Evolutionary conservation across 2,329 filamentous ascomycete genomes (phyloP), one percentile per base, ranked within the genome.

Genomic region (Didymella keratinophila): DNA sequence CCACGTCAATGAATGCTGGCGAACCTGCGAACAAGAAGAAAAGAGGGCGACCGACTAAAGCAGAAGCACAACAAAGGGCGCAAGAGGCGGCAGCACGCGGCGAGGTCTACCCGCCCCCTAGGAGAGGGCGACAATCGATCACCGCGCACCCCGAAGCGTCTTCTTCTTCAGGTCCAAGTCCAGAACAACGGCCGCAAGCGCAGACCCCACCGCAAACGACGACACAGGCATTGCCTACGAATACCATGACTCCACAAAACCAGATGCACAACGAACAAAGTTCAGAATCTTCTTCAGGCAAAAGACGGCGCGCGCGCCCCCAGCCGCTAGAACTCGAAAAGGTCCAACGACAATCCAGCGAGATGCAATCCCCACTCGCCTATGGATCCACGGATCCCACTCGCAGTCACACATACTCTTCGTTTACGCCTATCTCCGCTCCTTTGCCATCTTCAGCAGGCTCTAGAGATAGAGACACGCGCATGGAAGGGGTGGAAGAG

Each of bases 21-120:
- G 76, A 78, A 51, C 73, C 75, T 41, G 68, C 73, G 32, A 76
- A 75, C 60, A 82, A 81, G 64, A 79, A 81, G 63, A 82, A 81
- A 66, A 75, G 80, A 52, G 80, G 80, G 28, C 73, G 80, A 52
- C 80, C 80, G 8, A 81, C 80, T 4, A 82, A 82, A 60, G 79
- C 78, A 54, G 79, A 81, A 64, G 76, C 78, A 37, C 76, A 80
- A 56, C 76, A 77, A 52, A 79, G 78, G 67, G 78, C 76, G 30
- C 76, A 78, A 51, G 77, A 74, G 57, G 77, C 78, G 51, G 71
- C 72, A 43, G 73, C 74, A 36, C 71, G 74, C 36, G 78, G 75
- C 10, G 77, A 80, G 58, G 62, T 71, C 20, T 78, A 79, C 45
- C 75, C 76, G 46, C 73, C 75, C 49, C 72, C 76, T 12, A 71